Evolutionary conservation across 805 yeast genomes (phyloP), one percentile per base, ranked within the genome.

Genomic region (Metschnikowia drakensbergensis): DNA sequence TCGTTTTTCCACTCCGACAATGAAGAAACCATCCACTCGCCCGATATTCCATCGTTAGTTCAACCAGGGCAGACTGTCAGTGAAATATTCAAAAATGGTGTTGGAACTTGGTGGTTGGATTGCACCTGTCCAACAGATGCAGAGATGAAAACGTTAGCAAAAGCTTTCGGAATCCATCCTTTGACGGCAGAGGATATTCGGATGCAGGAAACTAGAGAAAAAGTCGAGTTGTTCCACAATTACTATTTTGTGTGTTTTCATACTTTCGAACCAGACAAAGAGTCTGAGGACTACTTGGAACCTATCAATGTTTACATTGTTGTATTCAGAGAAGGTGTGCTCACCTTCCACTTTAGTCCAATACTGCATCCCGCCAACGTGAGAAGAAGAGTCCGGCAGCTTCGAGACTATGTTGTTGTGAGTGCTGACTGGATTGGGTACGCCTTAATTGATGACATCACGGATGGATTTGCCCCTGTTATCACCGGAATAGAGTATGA

Each of bases 221-320:
- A 92, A 68, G 97, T 92, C 29, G 99, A 92, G 69, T 74, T 92
- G 53, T 92, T 92, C 77, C 81, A 83, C 58, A 80, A 81, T 56
- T 92, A 92, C 68, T 92, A 94, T 68, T 90, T 94, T 72, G 96
- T 94, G 37, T 88, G 96, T 77, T 94, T 94, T 80, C 97, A 94
- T 66, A 88, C 98, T 3, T 94, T 94, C 68, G 97, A 90, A 63
- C 83, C 86, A 25, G 96, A 92, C 56, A 61, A 62, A 45, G 94
- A 83, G 64, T 80, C 87, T 46, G 94, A 86, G 58, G 96, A 88
- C 53, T 91, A 86, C 64, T 71, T 86, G 62, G 94, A 86, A 59
- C 91, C 91, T 25, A 83, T 86, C 56, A 54, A 62, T 59, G 85
- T 86, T 30, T 86, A 86, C 66, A 74, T 82, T 55, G 80, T 82